Evolutionary conservation across 257 asterid genomes (phyloP).

Genomic region (Ehretia macrophylla): DNA sequence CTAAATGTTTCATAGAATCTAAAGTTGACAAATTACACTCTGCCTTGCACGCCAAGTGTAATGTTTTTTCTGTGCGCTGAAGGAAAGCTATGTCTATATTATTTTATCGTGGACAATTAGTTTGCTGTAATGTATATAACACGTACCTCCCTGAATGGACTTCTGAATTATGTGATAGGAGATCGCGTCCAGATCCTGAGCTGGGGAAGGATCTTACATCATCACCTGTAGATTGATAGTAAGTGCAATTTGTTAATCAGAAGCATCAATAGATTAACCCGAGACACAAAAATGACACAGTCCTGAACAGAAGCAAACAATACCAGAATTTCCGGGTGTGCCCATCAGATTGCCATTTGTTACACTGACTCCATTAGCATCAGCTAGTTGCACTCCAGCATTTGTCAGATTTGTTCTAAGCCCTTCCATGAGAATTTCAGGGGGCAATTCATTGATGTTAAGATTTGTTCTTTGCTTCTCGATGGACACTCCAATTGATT

Average conservation of each 20-base stretch:
- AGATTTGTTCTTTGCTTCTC: conserved; percentile 56
- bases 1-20: background rate
- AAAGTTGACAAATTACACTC: background rate
- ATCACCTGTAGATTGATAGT: conserved; percentile 39
- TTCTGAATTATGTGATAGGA: conserved; percentile 53
- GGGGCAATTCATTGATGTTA: conserved; percentile 26
- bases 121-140: background rate
- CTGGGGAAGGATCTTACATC: conserved; percentile 67
- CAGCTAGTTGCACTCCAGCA: conserved; percentile 23
- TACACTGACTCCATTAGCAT: conserved; percentile 33
- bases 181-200: conserved; percentile 71
- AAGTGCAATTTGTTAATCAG: conserved; percentile 11
- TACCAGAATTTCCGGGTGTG: conserved; percentile 77
- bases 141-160: conserved; percentile 66
- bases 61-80: background rate
- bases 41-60: no score
- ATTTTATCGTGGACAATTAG: background rate
- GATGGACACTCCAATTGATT: conserved; percentile 31
- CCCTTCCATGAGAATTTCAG: conserved; percentile 44
- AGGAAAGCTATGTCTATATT: background rate
- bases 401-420: conserved; percentile 35
- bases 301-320: background rate
- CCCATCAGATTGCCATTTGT: conserved; percentile 38
- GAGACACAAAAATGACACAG: conserved; percentile 4
- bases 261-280: background rate